A percentile compares a stretch with the other conserved stretches of the same genome.
These are phyloP conservation scores for Populus deltoides DNA, from an alignment of 345 rosid species.

Conservation along the genomic window DNA sequence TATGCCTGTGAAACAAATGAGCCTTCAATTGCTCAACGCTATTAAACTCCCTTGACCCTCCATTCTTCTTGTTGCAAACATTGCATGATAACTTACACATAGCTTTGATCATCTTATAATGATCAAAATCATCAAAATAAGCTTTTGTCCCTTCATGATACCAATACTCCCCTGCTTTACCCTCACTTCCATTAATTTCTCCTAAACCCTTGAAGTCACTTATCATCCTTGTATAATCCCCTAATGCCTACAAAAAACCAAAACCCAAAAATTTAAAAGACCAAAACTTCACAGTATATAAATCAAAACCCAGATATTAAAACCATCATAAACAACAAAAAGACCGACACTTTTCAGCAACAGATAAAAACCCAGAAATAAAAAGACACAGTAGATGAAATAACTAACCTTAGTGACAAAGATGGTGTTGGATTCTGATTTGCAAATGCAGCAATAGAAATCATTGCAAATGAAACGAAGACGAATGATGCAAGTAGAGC, in stretches of 20 bases:
- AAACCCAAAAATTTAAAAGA: neutral
- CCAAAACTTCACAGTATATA: neutral
- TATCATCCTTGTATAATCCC: constrained; percentile 27
- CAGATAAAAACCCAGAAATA: neutral
- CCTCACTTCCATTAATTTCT: constrained; percentile 14
- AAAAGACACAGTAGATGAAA: neutral
- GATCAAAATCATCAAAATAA: constrained; percentile 24
- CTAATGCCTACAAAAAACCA: constrained; percentile 18
- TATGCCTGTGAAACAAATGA: constrained; percentile 25
- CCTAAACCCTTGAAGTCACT: constrained; percentile 15
- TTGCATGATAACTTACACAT: constrained; percentile 27
- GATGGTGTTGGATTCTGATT: constrained; percentile 19
- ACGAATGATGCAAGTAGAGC: constrained; percentile 26
- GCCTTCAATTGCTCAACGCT: constrained; percentile 26
- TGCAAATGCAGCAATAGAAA: constrained; percentile 28
- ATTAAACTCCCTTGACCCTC: constrained; percentile 7
- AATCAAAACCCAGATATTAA: neutral
- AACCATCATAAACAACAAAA: neutral
- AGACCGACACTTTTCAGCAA: neutral
- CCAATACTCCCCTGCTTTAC: constrained; percentile 23
- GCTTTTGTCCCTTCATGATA: constrained; percentile 23
- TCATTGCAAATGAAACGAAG: constrained; percentile 32
- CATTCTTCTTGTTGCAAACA: constrained; percentile 20
- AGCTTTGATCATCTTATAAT: constrained; percentile 23
- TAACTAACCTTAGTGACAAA: constrained; percentile 24